A percentile compares a stretch with the other conserved stretches of the same genome.
phyloP scores from a whole-genome alignment of 1,284 basidiomycete genomes.

The Apiotrichum akiyoshidainum region DNA sequence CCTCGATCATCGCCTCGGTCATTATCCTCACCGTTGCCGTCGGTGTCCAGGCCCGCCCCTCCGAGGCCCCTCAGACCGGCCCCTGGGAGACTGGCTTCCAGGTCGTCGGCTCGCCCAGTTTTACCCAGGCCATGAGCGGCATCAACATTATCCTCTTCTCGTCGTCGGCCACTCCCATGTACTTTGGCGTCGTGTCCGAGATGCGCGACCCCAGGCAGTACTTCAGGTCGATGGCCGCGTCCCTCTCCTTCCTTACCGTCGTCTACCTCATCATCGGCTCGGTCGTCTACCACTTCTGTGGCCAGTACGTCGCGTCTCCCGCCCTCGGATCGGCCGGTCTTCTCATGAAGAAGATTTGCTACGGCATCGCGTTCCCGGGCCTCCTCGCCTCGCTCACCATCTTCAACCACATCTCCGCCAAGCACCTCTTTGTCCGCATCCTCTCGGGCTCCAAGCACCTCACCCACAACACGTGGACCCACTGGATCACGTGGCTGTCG shows the following conservation, averaged over 20 bases:
- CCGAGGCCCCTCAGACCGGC: constrained; percentile 35
- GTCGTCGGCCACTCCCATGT: constrained; percentile 17
- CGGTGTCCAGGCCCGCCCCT: constrained; percentile 42
- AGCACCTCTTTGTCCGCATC: constrained; percentile 38
- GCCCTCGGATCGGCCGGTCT: constrained; percentile 34
- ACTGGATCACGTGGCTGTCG: constrained; percentile 40
- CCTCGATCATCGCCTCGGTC: constrained; percentile 28
- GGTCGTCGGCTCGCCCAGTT: constrained; percentile 29
- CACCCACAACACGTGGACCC: constrained; percentile 28
- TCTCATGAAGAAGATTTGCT: constrained; percentile 36
- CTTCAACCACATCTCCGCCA: constrained; percentile 21
- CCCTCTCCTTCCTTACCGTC: constrained; percentile 23
- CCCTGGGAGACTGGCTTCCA: constrained; percentile 33
- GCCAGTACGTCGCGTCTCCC: constrained; percentile 30
- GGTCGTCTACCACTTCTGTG: constrained; percentile 36
- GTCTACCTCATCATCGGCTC: constrained; percentile 24
- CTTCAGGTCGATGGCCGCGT: constrained; percentile 18
- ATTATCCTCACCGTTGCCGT: constrained; percentile 44
- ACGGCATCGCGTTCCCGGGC: constrained; percentile 46
- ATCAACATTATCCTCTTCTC: constrained; percentile 21
- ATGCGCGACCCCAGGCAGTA: constrained; percentile 31
- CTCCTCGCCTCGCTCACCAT: constrained; percentile 23
- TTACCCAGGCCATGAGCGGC: constrained; percentile 28
- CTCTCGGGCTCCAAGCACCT: constrained; percentile 38
- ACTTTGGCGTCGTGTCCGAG: constrained; percentile 25